Evolutionary conservation across 495 filamentous ascomycete species (phyloP).

Genomic region (Trichodelitschia bisporula): DNA sequence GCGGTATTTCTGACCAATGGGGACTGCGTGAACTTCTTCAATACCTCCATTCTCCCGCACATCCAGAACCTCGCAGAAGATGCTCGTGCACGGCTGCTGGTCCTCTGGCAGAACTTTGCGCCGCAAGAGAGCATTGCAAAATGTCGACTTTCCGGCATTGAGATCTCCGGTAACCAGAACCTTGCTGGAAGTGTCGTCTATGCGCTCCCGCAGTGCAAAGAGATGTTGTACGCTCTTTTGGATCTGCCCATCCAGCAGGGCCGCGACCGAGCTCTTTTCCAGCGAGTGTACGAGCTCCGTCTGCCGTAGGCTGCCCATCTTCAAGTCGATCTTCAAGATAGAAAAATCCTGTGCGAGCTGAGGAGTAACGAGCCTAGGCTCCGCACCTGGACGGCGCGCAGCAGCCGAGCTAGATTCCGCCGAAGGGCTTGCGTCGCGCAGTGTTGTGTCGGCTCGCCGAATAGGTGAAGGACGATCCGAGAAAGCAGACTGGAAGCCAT

Average conservation of each 20-base stretch:
- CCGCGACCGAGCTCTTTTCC: conserved; percentile 73
- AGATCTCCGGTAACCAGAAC: conserved; percentile 92
- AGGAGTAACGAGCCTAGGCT: conserved; percentile 63
- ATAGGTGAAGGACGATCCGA: conserved; percentile 25
- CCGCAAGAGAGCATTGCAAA: conserved; percentile 85
- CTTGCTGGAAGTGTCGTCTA: conserved; percentile 94
- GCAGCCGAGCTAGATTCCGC: conserved; percentile 51
- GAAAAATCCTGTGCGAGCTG: conserved; percentile 93
- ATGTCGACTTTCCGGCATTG: conserved; percentile 95
- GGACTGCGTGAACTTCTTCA: conserved; percentile 90
- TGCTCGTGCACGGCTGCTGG: conserved; percentile 94
- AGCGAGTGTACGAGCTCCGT: conserved; percentile 88
- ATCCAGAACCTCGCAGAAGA: conserved; percentile 94
- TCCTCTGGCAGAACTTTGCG: conserved; percentile 89
- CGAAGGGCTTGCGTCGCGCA: conserved; percentile 26
- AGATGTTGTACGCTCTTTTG: conserved; percentile 80
- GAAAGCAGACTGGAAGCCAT: conserved; percentile 15
- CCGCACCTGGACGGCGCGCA: conserved; percentile 27
- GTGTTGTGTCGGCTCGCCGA: conserved; percentile 46
- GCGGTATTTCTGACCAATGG: conserved; percentile 42
- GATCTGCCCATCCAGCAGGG: conserved; percentile 81
- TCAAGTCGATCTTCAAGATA: conserved; percentile 79
- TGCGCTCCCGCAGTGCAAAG: conserved; percentile 62
- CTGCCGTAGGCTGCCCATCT: conserved; percentile 64
- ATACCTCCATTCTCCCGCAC: conserved; percentile 68